These are phyloP conservation scores for Sechiopsis laciniata DNA, from an alignment of 306 rosid genomes.

Conservation along the genomic window DNA sequence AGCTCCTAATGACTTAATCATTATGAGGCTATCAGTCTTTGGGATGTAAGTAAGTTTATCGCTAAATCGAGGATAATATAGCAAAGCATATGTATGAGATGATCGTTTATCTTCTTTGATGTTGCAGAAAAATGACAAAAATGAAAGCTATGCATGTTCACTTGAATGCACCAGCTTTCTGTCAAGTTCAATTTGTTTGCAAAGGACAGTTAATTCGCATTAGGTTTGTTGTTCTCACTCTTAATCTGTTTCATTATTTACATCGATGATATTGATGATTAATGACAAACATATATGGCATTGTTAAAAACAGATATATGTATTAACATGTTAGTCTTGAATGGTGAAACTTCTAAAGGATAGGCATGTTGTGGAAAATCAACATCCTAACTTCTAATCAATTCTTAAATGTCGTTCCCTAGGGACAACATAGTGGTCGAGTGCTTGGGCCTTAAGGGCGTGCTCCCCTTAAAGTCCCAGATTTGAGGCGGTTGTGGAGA, in stretches of 20 bases:
- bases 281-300: background rate
- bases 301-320: background rate
- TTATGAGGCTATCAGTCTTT: background rate
- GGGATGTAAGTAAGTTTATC: background rate
- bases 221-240: slow-evolving; percentile 44
- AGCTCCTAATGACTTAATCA: background rate
- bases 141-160: slow-evolving; percentile 72
- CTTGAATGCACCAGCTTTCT: slow-evolving; percentile 54
- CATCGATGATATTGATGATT: background rate
- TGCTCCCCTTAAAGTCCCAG: no score
- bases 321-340: background rate
- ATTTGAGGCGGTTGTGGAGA: no score
- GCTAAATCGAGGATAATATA: background rate
- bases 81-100: background rate
- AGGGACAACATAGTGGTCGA: no score
- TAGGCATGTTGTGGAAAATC: slow-evolving; percentile 1
- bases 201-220: slow-evolving; percentile 55
- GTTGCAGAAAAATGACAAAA: slow-evolving; percentile 62
- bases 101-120: slow-evolving; percentile 12
- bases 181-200: slow-evolving; percentile 72
- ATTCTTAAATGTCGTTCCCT: no score
- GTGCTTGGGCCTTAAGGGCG: no score
- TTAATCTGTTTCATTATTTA: background rate
- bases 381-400: background rate
- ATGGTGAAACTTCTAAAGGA: background rate